Evolutionary conservation across 352 stramenopile genomes (phyloP).

Genomic region (Pythium oligandrum): DNA sequence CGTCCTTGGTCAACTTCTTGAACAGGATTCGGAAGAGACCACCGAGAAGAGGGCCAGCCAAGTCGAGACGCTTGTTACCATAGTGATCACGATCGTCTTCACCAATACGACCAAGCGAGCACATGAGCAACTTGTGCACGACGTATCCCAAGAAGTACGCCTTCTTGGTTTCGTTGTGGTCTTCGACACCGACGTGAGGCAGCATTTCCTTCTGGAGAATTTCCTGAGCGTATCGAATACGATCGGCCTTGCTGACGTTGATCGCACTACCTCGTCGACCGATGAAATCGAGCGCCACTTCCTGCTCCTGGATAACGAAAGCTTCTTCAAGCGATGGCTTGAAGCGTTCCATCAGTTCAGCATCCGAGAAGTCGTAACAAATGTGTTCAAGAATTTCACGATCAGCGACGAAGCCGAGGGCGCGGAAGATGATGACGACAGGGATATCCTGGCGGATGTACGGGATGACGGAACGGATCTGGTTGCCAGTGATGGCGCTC

Average conservation of each 20-base stretch:
- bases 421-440: constrained; percentile 99
- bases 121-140: constrained; percentile 99
- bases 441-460: constrained; percentile 99
- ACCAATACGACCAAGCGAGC: constrained; percentile 94
- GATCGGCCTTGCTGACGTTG: constrained; percentile 96
- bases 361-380: constrained; percentile 97
- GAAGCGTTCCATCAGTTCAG: constrained; percentile 99
- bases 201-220: constrained; percentile 99
- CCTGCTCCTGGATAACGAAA: constrained; percentile 97
- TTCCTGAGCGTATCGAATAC: constrained; percentile 97
- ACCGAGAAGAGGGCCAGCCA: constrained; percentile 96
- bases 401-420: constrained; percentile 94
- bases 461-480: constrained; percentile 96
- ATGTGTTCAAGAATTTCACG: constrained; percentile 99
- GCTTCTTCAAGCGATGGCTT: constrained; percentile 98
- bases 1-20: constrained; percentile 98
- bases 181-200: constrained; percentile 97
- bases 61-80: constrained; percentile 99
- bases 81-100: constrained; percentile 99
- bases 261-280: constrained; percentile 92
- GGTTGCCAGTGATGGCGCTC: constrained; percentile 95
- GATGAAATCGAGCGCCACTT: constrained; percentile 99
- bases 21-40: constrained; percentile 98
- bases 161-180: constrained; percentile 97
- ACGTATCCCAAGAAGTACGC: constrained; percentile 99